These are phyloP conservation scores for Pleurotus pulmonarius DNA, from an alignment of 768 basidiomycete genomes.

Conservation along the genomic window DNA sequence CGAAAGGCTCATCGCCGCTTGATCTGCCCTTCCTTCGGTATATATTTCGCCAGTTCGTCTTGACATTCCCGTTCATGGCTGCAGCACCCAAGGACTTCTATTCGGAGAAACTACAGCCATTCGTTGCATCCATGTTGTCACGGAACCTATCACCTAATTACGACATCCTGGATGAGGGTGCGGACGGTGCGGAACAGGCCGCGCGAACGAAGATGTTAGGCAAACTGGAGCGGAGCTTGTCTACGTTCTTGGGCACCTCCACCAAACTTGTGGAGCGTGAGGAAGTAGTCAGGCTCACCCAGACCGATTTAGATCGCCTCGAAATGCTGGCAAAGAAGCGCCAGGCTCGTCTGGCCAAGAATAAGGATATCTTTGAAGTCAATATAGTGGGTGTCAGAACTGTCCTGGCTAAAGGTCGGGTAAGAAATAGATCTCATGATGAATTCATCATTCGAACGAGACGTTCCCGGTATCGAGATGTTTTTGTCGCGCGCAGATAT, in stretches of 20 bases:
- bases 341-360: constrained; percentile 41
- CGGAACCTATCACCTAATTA: constrained; percentile 65
- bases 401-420: constrained; percentile 77
- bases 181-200: constrained; percentile 50
- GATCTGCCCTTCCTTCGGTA: constrained; percentile 89
- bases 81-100: constrained; percentile 90
- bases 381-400: constrained; percentile 88
- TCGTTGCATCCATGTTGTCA: constrained; percentile 76
- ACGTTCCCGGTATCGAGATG: constrained; percentile 64
- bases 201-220: constrained; percentile 64
- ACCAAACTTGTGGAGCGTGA: constrained; percentile 82
- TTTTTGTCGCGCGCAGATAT: constrained; percentile 89
- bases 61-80: constrained; percentile 94
- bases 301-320: constrained; percentile 77
- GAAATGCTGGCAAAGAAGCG: constrained; percentile 68
- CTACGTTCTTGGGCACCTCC: constrained; percentile 77
- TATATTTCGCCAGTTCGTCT: constrained; percentile 87
- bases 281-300: constrained; percentile 86
- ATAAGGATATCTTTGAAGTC: constrained; percentile 71
- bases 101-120: constrained; percentile 92
- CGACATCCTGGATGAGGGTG: constrained; percentile 53
- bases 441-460: constrained; percentile 95
- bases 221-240: constrained; percentile 82
- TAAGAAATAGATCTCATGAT: constrained; percentile 88
- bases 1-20: constrained; percentile 48